Conservation (phyloP, 768 basidiomycete species). For the Naganishia vishniacii region DNA sequence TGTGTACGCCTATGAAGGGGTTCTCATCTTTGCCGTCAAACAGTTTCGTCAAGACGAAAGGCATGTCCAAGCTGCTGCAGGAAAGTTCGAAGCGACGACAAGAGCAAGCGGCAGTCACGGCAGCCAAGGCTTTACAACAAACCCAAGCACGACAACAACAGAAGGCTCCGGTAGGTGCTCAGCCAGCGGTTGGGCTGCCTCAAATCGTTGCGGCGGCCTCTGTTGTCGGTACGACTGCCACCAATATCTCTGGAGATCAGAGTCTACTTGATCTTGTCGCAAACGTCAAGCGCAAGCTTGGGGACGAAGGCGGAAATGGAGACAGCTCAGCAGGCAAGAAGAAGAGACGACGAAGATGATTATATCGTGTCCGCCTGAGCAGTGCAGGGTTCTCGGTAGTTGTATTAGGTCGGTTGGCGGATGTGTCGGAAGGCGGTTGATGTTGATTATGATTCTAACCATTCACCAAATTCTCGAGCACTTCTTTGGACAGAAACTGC, state of each 20-base stretch:
- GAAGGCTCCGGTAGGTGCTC: not conserved
- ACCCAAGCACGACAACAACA: conserved; percentile 6
- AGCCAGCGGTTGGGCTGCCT: not conserved
- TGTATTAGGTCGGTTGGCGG: too few species aligned
- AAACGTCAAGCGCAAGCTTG: conserved; percentile 75
- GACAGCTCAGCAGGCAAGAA: conserved; percentile 27
- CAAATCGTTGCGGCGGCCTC: conserved; percentile 18
- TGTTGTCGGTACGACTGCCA: not conserved
- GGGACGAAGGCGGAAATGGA: conserved; percentile 29
- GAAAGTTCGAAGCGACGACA: conserved; percentile 66
- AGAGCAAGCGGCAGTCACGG: conserved; percentile 11
- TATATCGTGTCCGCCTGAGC: not conserved
- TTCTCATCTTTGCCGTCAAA: conserved; percentile 9
- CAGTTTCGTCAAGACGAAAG: conserved; percentile 88
- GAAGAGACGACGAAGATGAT: conserved; percentile 16
- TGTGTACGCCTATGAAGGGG: not conserved
- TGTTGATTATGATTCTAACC: too few species aligned
- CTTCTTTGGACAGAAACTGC: too few species aligned
- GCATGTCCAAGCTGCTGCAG: conserved; percentile 76
- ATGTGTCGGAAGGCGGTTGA: too few species aligned
- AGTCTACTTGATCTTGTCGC: conserved; percentile 67
- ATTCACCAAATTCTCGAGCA: too few species aligned
- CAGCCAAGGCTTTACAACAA: conserved; percentile 17
- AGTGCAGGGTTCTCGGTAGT: not conserved
- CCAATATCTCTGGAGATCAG: conserved; percentile 33